phyloP scores from a whole-genome alignment of 306 rosid species.

The Corylus americana region DNA sequence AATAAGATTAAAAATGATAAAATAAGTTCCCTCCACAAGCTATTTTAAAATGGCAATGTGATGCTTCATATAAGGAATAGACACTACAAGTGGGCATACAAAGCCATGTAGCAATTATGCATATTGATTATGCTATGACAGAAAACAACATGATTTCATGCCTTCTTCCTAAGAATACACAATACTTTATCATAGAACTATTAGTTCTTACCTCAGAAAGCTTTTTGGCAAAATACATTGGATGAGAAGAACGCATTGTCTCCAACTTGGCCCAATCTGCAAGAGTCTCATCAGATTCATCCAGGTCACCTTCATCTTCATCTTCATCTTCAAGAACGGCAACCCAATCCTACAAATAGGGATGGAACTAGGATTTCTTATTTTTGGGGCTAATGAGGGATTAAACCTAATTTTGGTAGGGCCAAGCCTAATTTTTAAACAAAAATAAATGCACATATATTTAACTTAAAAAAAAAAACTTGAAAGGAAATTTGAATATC shows the following conservation, averaged over 20 bases:
- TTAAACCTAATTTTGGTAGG: too few species aligned
- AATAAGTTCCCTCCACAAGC: constrained; percentile 4
- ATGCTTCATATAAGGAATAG: background rate
- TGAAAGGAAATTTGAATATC: too few species aligned
- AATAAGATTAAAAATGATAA: constrained; percentile 10
- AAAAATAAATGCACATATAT: too few species aligned
- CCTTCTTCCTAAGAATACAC: background rate
- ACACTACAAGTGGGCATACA: constrained; percentile 9
- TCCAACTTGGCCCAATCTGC: constrained; percentile 95
- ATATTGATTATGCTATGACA: background rate
- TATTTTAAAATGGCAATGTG: background rate
- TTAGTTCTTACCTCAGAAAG: constrained; percentile 68
- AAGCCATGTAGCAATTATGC: constrained; percentile 2
- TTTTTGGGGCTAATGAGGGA: too few species aligned
- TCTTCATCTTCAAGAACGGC: constrained; percentile 74
- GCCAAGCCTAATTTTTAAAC: too few species aligned
- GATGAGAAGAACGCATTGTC: constrained; percentile 86
- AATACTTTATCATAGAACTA: constrained; percentile 19
- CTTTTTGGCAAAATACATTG: constrained; percentile 86
- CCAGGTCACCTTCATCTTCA: constrained; percentile 27
- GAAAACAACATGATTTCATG: constrained; percentile 2
- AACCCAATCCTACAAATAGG: constrained; percentile 81
- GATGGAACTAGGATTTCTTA: too few species aligned
- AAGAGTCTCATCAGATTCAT: constrained; percentile 60
- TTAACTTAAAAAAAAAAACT: too few species aligned